Conservation (phyloP, 345 rosid species). For the Linum tenue region DNA sequence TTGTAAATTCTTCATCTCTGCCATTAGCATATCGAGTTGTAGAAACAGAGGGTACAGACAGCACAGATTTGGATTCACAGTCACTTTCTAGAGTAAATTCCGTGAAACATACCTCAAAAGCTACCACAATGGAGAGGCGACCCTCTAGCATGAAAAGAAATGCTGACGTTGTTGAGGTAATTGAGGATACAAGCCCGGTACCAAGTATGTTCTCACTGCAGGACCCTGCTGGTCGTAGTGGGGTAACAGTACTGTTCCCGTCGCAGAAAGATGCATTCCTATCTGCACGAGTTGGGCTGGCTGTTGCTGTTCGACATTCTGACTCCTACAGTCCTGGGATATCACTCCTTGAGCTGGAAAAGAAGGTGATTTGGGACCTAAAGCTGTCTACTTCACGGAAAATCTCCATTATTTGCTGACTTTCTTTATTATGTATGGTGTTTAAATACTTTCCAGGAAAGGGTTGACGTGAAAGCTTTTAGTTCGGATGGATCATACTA, state of each 20-base stretch:
- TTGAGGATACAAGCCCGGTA: constrained; percentile 77
- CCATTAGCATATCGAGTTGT: constrained; percentile 76
- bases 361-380: constrained; percentile 53
- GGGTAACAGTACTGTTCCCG: constrained; percentile 41
- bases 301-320: constrained; percentile 70
- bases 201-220: constrained; percentile 98
- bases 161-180: constrained; percentile 62
- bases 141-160: constrained; percentile 41
- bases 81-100: constrained; percentile 61
- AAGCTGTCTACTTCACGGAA: neutral
- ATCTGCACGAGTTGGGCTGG: constrained; percentile 69
- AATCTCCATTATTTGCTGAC: constrained; percentile 5
- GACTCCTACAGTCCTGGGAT: constrained; percentile 82
- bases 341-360: constrained; percentile 92
- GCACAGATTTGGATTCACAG: constrained; percentile 50
- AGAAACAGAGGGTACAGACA: constrained; percentile 70
- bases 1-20: constrained; percentile 64
- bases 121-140: constrained; percentile 50
- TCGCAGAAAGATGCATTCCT: constrained; percentile 79
- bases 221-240: constrained; percentile 72
- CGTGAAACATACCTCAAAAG: constrained; percentile 46
- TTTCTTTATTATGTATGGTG: constrained; percentile 1
- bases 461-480: constrained; percentile 78
- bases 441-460: constrained; percentile 49
- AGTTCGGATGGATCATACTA: constrained; percentile 72